Conservation (phyloP, 805 yeast genomes). For the Hanseniaspora clermontiae region DNA sequence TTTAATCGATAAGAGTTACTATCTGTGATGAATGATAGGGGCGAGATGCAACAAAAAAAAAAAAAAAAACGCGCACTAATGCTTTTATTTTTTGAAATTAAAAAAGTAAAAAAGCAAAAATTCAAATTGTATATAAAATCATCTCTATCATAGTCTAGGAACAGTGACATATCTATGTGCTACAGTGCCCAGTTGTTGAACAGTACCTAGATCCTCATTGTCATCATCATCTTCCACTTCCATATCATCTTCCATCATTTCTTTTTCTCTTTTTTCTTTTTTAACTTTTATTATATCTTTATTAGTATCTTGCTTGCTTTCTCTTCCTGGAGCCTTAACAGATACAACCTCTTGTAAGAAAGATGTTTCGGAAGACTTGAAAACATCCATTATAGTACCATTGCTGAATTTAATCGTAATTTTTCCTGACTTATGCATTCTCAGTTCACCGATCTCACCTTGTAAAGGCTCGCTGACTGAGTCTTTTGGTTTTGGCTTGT, state of each 20-base stretch:
- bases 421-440: constrained; percentile 76
- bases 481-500: neutral
- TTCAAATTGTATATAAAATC: neutral
- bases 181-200: constrained; percentile 9
- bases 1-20: too few species aligned
- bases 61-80: too few species aligned
- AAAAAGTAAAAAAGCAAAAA: neutral
- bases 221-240: constrained; percentile 29
- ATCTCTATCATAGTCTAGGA: constrained; percentile 6
- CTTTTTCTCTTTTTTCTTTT: constrained; percentile 17
- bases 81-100: too few species aligned
- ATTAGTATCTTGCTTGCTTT: constrained; percentile 27
- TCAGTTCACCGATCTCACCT: constrained; percentile 62
- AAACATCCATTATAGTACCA: constrained; percentile 60
- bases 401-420: constrained; percentile 46
- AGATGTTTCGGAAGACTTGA: constrained; percentile 54
- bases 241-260: constrained; percentile 18
- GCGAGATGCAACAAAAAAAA: too few species aligned
- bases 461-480: constrained; percentile 16
- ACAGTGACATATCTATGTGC: constrained; percentile 10
- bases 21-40: too few species aligned
- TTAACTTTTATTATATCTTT: constrained; percentile 41
- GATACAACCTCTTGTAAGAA: constrained; percentile 64
- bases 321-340: constrained; percentile 34
- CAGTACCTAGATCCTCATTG: constrained; percentile 18